Evolutionary conservation across 1,284 basidiomycete genomes (phyloP), one percentile per base, ranked within the genome.

Genomic region (Cutaneotrichosporon sp.): DNA sequence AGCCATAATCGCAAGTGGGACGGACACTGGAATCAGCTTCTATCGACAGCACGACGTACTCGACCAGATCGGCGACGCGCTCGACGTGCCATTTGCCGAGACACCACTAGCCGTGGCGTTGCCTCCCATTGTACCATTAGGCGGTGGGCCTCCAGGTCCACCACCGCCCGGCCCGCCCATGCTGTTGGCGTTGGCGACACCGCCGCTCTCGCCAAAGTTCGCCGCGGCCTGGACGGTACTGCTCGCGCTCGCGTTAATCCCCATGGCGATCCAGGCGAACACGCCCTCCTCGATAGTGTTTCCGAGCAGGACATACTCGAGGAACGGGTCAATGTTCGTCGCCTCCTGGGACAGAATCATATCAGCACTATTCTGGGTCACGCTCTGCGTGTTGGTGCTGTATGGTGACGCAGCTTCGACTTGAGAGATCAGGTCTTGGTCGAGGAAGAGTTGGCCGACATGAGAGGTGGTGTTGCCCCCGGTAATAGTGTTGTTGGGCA

Each of bases 391-490:
- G 73, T 82, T 82, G 57, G 69, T 66, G 68, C 64, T 69, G 73
- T 82, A 83, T 5, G 81, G 81, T 65, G 67, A 70, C 36, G 81
- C 62, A 52, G 70, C 69, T 64, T 72, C 80, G 60, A 82, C 75
- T 62, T 74, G 69, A 66, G 70, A 62, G 70, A 82, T 77, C 61
- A 83, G 72, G 40, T 72, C 69, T 65, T 82, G 81, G 58, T 81
- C 80, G 55, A 83, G 79, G 73, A 82, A 83, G 66, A 83, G 74
- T 68, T 83, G 82, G 30, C 82, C 82, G 16, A 80, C 80, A 76
- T 83, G 81, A 40, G 76, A 67, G 66, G 46, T 69, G 2, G 31
- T 36, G 0, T 76, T 75, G 14, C 64, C 67, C 68, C 78, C 78
- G 10, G 77, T 78, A 65, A 78, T 78, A 61, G 81, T 81, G 21